These are phyloP conservation scores for Pilasporangium apinafurcum DNA, from an alignment of 352 stramenopile genomes.

Conservation along the genomic window DNA sequence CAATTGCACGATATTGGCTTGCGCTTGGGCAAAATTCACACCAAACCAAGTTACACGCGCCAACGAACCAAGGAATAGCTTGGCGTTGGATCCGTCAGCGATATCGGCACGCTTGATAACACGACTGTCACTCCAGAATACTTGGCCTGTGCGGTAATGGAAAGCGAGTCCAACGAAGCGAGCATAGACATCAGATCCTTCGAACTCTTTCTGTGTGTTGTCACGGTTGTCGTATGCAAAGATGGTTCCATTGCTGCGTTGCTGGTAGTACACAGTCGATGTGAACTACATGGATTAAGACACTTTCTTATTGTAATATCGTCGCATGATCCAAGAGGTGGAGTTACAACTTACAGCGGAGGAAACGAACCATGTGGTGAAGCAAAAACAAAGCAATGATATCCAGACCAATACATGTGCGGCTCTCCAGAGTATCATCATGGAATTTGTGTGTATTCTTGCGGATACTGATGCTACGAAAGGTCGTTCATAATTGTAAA, in stretches of 20 bases:
- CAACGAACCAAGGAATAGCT: conserved; percentile 32
- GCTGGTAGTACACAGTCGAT: conserved; percentile 62
- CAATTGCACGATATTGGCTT: conserved; percentile 24
- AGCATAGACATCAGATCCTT: conserved; percentile 25
- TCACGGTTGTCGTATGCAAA: conserved; percentile 38
- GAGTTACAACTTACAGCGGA: too few species aligned
- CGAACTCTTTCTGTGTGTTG: conserved; percentile 21
- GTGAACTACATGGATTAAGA: conserved; percentile 11
- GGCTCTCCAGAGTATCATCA: too few species aligned
- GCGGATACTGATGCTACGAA: too few species aligned
- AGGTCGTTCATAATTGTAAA: too few species aligned
- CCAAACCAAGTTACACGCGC: conserved; percentile 43
- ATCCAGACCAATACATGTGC: too few species aligned
- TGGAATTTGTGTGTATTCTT: too few species aligned
- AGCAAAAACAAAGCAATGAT: too few species aligned
- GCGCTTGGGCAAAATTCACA: conserved; percentile 35
- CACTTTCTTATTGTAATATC: too few species aligned
- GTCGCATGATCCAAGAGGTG: too few species aligned
- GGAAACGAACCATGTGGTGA: too few species aligned
- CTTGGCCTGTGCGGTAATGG: conserved; percentile 16
- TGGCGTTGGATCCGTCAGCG: conserved; percentile 4
- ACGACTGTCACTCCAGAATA: conserved; percentile 62
- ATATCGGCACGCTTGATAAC: conserved; percentile 20
- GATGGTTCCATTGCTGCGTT: conserved; percentile 43
- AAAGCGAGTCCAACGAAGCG: conserved; percentile 40